A percentile compares a stretch with the other conserved stretches of the same genome.
phyloP scores from a whole-genome alignment of 176 grass and related monocot species.

The Chloris gayana region DNA sequence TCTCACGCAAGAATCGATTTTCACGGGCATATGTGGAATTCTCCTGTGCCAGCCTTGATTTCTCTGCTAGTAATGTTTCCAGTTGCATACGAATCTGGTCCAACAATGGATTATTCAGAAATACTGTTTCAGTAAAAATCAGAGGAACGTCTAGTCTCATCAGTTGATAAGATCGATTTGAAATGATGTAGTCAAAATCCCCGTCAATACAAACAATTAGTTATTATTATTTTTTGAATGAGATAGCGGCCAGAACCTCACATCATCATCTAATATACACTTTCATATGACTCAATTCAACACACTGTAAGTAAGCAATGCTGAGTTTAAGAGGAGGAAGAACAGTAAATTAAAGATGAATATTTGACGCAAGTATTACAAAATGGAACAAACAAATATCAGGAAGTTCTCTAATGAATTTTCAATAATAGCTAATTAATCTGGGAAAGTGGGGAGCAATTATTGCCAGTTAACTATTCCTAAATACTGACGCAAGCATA shows the following conservation, averaged over 20 bases:
- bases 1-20: constrained; percentile 65
- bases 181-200: not conserved
- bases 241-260: not conserved
- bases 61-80: constrained; percentile 62
- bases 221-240: not conserved
- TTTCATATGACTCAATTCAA: too few species aligned
- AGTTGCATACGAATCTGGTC: constrained; percentile 66
- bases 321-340: too few species aligned
- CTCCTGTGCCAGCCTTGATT: constrained; percentile 68
- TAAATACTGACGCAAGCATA: not conserved
- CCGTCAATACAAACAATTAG: not conserved
- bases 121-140: not conserved
- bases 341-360: not conserved
- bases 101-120: not conserved
- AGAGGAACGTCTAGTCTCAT: not conserved
- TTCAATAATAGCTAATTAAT: too few species aligned
- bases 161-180: not conserved
- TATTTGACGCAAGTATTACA: too few species aligned
- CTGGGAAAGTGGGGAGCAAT: too few species aligned
- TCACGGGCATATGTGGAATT: constrained; percentile 62
- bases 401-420: too few species aligned
- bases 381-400: too few species aligned
- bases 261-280: not conserved
- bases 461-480: too few species aligned
- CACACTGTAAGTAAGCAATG: too few species aligned